Conservation (phyloP, 2,329 filamentous ascomycete species). For the Penicillium vulpinum region DNA sequence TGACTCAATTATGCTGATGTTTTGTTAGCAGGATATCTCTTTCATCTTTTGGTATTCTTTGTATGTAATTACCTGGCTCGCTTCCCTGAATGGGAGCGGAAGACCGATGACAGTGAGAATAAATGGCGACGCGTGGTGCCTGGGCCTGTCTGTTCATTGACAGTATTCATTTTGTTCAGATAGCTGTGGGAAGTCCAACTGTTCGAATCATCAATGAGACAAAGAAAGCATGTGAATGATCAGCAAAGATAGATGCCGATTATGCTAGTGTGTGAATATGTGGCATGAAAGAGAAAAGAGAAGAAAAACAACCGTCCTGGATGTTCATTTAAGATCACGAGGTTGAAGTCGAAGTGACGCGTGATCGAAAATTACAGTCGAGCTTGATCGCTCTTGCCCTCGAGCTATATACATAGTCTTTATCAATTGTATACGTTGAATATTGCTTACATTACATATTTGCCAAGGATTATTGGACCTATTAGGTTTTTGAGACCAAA, state of each 20-base stretch:
- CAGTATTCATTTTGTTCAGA: neutral
- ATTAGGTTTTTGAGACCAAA: neutral
- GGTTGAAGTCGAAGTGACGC: neutral
- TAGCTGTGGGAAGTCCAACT: neutral
- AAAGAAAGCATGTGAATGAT: neutral
- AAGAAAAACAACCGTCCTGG: neutral
- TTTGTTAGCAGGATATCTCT: neutral
- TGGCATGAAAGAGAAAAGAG: neutral
- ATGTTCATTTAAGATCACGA: neutral
- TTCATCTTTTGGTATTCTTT: neutral
- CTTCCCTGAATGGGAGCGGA: conserved; percentile 18
- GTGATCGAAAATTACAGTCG: neutral
- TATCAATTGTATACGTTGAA: neutral
- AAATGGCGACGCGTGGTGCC: conserved; percentile 14
- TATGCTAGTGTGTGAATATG: neutral
- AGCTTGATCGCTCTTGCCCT: neutral
- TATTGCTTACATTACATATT: neutral
- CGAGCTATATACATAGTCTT: neutral
- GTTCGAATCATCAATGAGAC: neutral
- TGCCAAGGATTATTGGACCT: neutral
- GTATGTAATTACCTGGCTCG: conserved; percentile 24
- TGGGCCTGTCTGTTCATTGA: neutral
- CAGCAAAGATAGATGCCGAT: neutral
- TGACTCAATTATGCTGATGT: neutral
- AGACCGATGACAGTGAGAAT: conserved; percentile 23